These are phyloP conservation scores for Samsoniella hepiali DNA, from an alignment of 2,329 filamentous ascomycete genomes.

Conservation along the genomic window DNA sequence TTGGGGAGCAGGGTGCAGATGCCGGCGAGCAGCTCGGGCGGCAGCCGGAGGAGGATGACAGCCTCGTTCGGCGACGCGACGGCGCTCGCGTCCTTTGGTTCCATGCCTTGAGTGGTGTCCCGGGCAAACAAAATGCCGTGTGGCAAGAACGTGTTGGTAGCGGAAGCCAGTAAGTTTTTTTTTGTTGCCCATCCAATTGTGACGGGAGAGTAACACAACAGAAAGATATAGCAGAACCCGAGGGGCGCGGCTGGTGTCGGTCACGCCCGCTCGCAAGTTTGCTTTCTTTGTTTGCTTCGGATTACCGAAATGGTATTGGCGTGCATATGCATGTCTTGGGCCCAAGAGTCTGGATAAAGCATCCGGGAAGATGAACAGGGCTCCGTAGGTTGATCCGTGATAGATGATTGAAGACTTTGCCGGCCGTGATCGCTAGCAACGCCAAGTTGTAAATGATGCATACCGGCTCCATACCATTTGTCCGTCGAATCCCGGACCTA, in stretches of 20 bases:
- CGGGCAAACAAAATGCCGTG: not conserved
- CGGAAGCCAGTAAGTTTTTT: no score
- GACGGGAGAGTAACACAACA: not conserved
- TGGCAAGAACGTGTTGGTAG: not conserved
- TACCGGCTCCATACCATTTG: not conserved
- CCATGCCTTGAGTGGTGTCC: not conserved
- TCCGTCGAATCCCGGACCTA: not conserved
- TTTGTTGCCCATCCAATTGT: not conserved
- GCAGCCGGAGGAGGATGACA: not conserved
- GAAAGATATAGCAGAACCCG: not conserved
- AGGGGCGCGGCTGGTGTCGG: not conserved
- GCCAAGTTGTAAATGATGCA: no score
- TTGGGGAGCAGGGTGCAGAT: constrained; percentile 1
- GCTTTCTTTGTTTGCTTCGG: not conserved
- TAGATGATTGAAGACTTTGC: not conserved
- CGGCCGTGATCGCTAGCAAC: no score
- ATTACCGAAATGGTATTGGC: not conserved
- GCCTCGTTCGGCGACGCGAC: not conserved
- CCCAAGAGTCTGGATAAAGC: not conserved
- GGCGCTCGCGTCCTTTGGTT: not conserved
- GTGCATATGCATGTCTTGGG: not conserved
- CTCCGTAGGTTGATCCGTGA: not conserved
- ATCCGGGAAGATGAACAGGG: not conserved
- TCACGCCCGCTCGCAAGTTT: not conserved
- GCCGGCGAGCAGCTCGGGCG: not conserved